A percentile compares a stretch with the other conserved stretches of the same genome.
phyloP scores from a whole-genome alignment of 352 stramenopile species.

The Saprolegnia parasitica region DNA sequence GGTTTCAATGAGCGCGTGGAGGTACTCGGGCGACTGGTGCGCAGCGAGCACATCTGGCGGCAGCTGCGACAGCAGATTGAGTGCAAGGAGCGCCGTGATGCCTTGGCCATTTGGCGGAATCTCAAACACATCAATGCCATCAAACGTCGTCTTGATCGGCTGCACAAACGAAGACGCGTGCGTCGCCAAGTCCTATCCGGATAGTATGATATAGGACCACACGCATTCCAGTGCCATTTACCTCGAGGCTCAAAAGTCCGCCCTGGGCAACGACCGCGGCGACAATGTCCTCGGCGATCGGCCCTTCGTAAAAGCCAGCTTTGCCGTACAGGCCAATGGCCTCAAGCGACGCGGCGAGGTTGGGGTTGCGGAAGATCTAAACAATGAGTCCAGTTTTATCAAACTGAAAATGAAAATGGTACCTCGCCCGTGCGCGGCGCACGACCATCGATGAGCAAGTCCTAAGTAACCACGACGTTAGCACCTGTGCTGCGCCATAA shows the following conservation, averaged over 20 bases:
- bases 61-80: constrained; percentile 87
- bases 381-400: background rate
- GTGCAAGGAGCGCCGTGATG: constrained; percentile 92
- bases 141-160: constrained; percentile 87
- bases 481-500: background rate
- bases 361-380: constrained; percentile 81
- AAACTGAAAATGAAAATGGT: background rate
- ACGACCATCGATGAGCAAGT: constrained; percentile 50
- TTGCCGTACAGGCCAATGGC: constrained; percentile 84
- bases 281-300: constrained; percentile 86
- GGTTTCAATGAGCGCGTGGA: constrained; percentile 90
- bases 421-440: constrained; percentile 55
- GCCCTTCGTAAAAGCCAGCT: constrained; percentile 78
- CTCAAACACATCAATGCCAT: constrained; percentile 87
- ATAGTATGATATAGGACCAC: background rate
- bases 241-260: constrained; percentile 59
- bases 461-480: constrained; percentile 25
- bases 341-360: constrained; percentile 79
- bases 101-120: constrained; percentile 95
- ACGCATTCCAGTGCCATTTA: background rate
- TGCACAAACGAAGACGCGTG: constrained; percentile 88
- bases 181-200: constrained; percentile 70
- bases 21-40: constrained; percentile 60
- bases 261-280: constrained; percentile 58
- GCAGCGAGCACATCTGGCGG: constrained; percentile 30